phyloP scores from a whole-genome alignment of 768 basidiomycete species.

The Dioszegia hungarica region DNA sequence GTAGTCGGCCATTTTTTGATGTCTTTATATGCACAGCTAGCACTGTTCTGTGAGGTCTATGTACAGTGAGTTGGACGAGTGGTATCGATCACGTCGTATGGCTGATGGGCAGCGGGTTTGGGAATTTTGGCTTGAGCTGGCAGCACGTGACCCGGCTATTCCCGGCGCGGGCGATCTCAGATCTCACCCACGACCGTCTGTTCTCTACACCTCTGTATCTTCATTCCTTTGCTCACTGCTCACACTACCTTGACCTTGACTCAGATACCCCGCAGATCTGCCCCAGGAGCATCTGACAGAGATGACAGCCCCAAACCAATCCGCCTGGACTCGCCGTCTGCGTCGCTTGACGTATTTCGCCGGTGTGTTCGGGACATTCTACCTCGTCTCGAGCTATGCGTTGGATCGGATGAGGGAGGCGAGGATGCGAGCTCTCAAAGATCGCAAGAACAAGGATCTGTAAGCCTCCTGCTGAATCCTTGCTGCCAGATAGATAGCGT shows the following conservation, averaged over 20 bases:
- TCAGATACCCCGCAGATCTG: too few relatives aligned
- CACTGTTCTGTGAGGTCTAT: too few relatives aligned
- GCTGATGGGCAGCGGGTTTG: too few relatives aligned
- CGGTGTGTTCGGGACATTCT: conserved; percentile 31
- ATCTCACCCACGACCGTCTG: too few relatives aligned
- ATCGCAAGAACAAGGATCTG: conserved; percentile 29
- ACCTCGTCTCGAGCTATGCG: conserved; percentile 28
- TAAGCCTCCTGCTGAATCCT: conserved; percentile 9
- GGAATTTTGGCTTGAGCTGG: background rate
- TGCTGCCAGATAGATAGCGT: background rate
- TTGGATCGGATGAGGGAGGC: conserved; percentile 34
- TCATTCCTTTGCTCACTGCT: too few relatives aligned
- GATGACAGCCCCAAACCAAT: conserved; percentile 2
- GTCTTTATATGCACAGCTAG: background rate
- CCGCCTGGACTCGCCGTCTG: conserved; percentile 28
- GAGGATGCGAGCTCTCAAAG: conserved; percentile 25
- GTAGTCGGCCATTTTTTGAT: conserved; percentile 9
- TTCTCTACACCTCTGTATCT: too few relatives aligned
- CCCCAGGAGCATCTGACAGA: background rate
- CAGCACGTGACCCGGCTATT: background rate
- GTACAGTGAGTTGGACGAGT: too few relatives aligned
- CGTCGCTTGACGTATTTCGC: conserved; percentile 22
- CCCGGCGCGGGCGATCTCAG: too few relatives aligned
- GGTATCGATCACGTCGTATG: too few relatives aligned
- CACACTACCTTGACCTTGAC: too few relatives aligned